A percentile compares a stretch with the other conserved stretches of the same genome.
These are phyloP conservation scores for Chaetomium tenue DNA, from an alignment of 495 filamentous ascomycete species.

Conservation along the genomic window DNA sequence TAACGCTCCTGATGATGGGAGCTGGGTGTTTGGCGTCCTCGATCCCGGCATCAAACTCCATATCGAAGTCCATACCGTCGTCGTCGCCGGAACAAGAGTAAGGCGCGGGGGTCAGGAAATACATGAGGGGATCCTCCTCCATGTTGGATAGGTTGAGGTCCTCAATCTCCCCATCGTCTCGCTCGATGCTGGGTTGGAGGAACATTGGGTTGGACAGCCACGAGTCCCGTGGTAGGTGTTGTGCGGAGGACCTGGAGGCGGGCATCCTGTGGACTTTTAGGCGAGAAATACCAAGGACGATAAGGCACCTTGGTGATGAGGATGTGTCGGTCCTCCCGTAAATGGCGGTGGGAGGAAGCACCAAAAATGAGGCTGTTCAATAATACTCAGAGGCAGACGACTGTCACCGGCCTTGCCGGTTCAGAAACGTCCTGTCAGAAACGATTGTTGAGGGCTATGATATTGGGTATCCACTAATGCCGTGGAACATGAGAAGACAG, in stretches of 20 bases:
- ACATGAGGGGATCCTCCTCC: slow-evolving; percentile 49
- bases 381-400: slow-evolving; percentile 11
- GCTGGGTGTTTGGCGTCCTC: slow-evolving; percentile 46
- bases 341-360: background rate
- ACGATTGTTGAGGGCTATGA: slow-evolving; percentile 21
- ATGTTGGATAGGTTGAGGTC: slow-evolving; percentile 39
- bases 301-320: too few species aligned
- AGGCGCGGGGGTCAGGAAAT: slow-evolving; percentile 49
- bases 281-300: background rate
- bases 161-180: slow-evolving; percentile 41
- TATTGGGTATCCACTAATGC: slow-evolving; percentile 11
- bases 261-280: slow-evolving; percentile 11
- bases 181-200: slow-evolving; percentile 38
- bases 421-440: slow-evolving; percentile 29
- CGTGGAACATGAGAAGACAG: slow-evolving; percentile 24
- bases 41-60: slow-evolving; percentile 54
- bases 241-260: slow-evolving; percentile 2
- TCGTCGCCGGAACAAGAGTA: slow-evolving; percentile 39
- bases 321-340: background rate
- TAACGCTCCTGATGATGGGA: slow-evolving; percentile 46
- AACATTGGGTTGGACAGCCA: slow-evolving; percentile 39
- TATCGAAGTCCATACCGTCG: slow-evolving; percentile 46
- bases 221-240: slow-evolving; percentile 20
- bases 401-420: slow-evolving; percentile 37
- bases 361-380: background rate